Conservation (phyloP, 257 asterid genomes). For the Solanum clarkiae region DNA sequence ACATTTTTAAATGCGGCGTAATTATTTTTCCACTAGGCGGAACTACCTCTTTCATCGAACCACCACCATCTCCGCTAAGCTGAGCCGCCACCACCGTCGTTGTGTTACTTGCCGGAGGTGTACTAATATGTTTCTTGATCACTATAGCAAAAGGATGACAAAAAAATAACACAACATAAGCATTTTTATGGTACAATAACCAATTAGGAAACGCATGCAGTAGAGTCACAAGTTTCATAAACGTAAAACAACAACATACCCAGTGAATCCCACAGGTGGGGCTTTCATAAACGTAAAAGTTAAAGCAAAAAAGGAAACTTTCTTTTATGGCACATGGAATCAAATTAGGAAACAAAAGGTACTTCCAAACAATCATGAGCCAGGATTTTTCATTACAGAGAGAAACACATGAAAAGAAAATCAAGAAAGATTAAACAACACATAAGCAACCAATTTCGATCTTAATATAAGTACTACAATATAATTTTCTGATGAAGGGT, state of each 20-base stretch:
- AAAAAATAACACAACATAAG: not conserved
- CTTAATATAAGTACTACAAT: not conserved
- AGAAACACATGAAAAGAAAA: not conserved
- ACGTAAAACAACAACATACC: too few relatives aligned
- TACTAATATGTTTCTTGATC: not conserved
- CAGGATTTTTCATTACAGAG: not conserved
- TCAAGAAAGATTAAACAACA: not conserved
- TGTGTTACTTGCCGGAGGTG: not conserved
- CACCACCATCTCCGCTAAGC: not conserved
- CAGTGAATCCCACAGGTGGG: too few relatives aligned
- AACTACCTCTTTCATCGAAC: not conserved
- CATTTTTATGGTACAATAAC: not conserved
- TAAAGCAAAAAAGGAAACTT: not conserved
- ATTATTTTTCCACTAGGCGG: slow-evolving; percentile 7
- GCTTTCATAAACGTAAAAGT: not conserved
- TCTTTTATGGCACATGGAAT: not conserved
- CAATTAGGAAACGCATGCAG: not conserved
- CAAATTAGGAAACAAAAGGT: not conserved
- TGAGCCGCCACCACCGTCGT: not conserved
- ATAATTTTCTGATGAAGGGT: not conserved
- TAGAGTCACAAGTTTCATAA: not conserved
- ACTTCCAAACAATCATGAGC: not conserved
- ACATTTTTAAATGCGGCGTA: slow-evolving; percentile 18
- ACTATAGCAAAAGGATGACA: not conserved
- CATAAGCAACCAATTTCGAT: not conserved